Percentiles rank a stretch among this genome's conserved stretches.
Conservation (phyloP, 768 basidiomycete species). For the Hortiboletus campestris region DNA sequence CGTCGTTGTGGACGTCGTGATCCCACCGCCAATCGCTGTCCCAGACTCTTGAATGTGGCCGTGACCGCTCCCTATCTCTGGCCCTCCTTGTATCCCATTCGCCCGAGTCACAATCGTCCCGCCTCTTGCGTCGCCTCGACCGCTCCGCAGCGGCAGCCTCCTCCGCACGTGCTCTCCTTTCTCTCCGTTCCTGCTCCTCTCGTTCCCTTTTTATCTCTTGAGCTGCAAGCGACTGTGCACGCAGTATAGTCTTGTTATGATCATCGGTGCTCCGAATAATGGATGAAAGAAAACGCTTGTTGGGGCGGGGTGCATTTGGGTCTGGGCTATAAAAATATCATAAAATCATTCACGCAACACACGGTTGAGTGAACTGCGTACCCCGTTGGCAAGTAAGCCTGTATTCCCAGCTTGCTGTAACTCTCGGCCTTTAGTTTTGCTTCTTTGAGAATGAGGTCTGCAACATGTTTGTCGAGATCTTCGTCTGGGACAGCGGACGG, state of each 20-base stretch:
- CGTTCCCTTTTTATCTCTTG: slow-evolving; percentile 68
- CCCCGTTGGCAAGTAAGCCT: slow-evolving; percentile 66
- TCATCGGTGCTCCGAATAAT: slow-evolving; percentile 95
- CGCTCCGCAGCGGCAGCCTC: slow-evolving; percentile 74
- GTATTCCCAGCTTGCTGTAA: slow-evolving; percentile 74
- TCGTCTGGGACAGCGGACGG: slow-evolving; percentile 64
- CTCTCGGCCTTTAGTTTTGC: slow-evolving; percentile 87
- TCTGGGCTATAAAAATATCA: slow-evolving; percentile 47
- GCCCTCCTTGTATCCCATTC: slow-evolving; percentile 39
- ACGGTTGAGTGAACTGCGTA: slow-evolving; percentile 35
- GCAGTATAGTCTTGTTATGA: slow-evolving; percentile 84
- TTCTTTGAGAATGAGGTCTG: slow-evolving; percentile 87
- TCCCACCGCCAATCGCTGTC: slow-evolving; percentile 47
- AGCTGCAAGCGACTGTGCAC: slow-evolving; percentile 69
- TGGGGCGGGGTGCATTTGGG: slow-evolving; percentile 71
- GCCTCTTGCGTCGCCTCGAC: slow-evolving; percentile 39
- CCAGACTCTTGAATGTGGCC: slow-evolving; percentile 44
- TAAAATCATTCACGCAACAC: not conserved
- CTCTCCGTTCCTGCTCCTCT: slow-evolving; percentile 62
- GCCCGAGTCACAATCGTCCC: slow-evolving; percentile 28
- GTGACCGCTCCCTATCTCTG: slow-evolving; percentile 38
- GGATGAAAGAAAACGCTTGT: slow-evolving; percentile 78
- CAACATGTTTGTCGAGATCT: slow-evolving; percentile 89
- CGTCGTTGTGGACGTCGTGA: too few relatives aligned
- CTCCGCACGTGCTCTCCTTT: slow-evolving; percentile 64